Evolutionary conservation across 129 eudicot genomes (phyloP), one percentile per base, ranked within the genome.

Genomic region (Tanacetum coccineum): DNA sequence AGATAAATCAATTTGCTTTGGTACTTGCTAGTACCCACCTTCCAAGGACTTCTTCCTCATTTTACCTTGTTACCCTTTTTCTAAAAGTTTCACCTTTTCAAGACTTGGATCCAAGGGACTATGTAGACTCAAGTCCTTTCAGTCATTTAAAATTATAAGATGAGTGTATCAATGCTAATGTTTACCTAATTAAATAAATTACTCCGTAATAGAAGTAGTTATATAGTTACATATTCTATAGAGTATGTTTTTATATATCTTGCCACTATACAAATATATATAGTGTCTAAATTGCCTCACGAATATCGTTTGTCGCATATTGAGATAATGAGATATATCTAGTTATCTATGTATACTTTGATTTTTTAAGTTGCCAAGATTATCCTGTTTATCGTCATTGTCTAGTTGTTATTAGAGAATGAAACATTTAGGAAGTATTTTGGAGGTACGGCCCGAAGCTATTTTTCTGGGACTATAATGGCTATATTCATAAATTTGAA

Each of bases 1-100:
- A 68, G 59, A 42, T 68, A 68, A 60, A 68, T 76, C 65, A 61
- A 46, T 61, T 62, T 59, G 80, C 80, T 68, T 76, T 69, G 75
- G 75, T 60, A 76, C 65, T 76, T 76, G 80, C 53, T 68, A 61
- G 66, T 44, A 62, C 32, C 80, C 80, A 61, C 70, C 52, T 76
- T 68, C 62, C 75, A 76, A 69, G 75, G 80, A 44, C 32, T 17
- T 68, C 54, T 54, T 36, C 62, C 36, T 65, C 65, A 44, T 68
- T 68, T 76, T 51, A 76, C 75, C 28, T 17, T 44, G 62, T 62
- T 68, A 70, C 80, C 75, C 80, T 68, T 61, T 68, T 61, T 68
- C 68, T 67, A 67, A 67, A 75, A 75, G 75, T 48, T 76, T 68
- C 66, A 62, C 69, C 70, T 76, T 76, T 76, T 76, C 80, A 76